phyloP scores from a whole-genome alignment of 148 eudicot genomes.

The Talinum fruticosum region DNA sequence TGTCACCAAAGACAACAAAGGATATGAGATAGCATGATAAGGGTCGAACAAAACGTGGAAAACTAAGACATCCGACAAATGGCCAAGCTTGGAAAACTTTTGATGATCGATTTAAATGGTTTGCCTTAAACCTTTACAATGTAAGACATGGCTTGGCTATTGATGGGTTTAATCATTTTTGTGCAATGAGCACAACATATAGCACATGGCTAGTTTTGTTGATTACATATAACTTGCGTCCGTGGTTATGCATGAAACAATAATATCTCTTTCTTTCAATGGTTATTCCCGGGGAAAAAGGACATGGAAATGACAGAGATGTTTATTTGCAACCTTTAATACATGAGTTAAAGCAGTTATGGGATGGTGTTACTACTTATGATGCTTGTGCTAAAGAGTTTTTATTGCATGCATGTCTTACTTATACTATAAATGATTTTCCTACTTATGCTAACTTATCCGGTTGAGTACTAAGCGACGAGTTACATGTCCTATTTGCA shows the following conservation, averaged over 20 bases:
- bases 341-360: conserved; percentile 17
- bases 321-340: conserved; percentile 11
- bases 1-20: neutral
- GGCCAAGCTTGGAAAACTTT: conserved; percentile 13
- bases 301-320: conserved; percentile 10
- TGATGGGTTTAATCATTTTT: conserved; percentile 11
- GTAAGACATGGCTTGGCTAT: conserved; percentile 9
- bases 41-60: neutral
- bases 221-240: conserved; percentile 14
- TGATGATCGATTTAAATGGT: neutral
- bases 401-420: conserved; percentile 13
- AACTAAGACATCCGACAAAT: neutral
- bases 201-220: conserved; percentile 6
- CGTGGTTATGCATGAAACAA: conserved; percentile 8
- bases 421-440: conserved; percentile 26
- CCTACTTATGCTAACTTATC: conserved; percentile 26
- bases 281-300: conserved; percentile 1
- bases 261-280: conserved; percentile 1
- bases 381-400: neutral
- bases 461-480: conserved; percentile 22
- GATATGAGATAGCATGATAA: conserved; percentile 6
- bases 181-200: conserved; percentile 11
- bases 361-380: conserved; percentile 16
- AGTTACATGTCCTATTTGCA: conserved; percentile 21
- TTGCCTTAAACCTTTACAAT: neutral